Percentiles rank a stretch among this genome's conserved stretches.
These are phyloP conservation scores for Neurospora sublineolata DNA, from an alignment of 495 filamentous ascomycete genomes.

Conservation along the genomic window DNA sequence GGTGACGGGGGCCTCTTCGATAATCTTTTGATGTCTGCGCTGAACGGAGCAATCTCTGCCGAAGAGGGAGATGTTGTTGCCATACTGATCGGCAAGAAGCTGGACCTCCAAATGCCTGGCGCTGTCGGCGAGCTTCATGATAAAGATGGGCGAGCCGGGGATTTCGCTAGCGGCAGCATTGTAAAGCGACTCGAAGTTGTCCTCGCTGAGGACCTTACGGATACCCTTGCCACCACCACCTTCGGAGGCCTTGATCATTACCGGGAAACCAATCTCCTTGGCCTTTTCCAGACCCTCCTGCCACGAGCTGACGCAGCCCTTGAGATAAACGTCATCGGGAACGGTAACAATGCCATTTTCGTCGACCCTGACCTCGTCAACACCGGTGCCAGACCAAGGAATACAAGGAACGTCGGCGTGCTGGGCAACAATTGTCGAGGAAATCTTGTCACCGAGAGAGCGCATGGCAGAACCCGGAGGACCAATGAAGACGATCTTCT, in stretches of 20 bases:
- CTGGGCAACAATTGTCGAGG: slow-evolving; percentile 97
- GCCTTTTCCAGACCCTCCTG: slow-evolving; percentile 84
- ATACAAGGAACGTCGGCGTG: slow-evolving; percentile 96
- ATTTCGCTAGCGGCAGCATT: slow-evolving; percentile 95
- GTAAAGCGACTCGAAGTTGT: slow-evolving; percentile 74
- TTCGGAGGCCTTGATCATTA: slow-evolving; percentile 99
- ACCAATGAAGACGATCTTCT: slow-evolving; percentile 98
- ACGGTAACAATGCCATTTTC: slow-evolving; percentile 85
- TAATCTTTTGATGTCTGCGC: slow-evolving; percentile 98
- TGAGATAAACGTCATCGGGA: slow-evolving; percentile 69
- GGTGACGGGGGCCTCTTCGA: slow-evolving; percentile 96
- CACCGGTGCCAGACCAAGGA: slow-evolving; percentile 93
- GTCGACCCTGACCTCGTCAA: slow-evolving; percentile 69
- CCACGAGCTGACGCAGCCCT: slow-evolving; percentile 80
- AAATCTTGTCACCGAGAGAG: slow-evolving; percentile 98
- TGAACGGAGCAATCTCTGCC: slow-evolving; percentile 98
- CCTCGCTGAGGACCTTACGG: slow-evolving; percentile 81
- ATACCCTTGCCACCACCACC: slow-evolving; percentile 99
- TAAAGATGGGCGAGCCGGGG: slow-evolving; percentile 98
- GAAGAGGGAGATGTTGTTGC: slow-evolving; percentile 98
- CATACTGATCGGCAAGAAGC: slow-evolving; percentile 94
- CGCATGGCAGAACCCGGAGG: slow-evolving; percentile 97
- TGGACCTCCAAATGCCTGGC: slow-evolving; percentile 96
- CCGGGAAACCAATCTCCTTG: slow-evolving; percentile 85
- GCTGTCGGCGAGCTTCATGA: slow-evolving; percentile 98